Conservation (phyloP, 2,329 filamentous ascomycete genomes). For the Cladophialophora carrionii region DNA sequence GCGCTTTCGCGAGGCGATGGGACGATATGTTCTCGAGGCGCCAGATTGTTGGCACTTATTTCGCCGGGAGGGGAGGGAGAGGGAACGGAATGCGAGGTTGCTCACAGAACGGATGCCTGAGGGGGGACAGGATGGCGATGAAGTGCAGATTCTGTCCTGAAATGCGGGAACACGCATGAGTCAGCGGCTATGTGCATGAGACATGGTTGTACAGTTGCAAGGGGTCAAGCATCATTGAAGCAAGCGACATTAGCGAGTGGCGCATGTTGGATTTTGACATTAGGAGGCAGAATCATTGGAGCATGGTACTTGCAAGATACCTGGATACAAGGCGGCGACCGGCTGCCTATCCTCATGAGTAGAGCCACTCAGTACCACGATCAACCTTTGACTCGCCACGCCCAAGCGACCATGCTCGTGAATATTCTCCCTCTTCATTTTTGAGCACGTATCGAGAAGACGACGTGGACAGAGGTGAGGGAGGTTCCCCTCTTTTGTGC, state of each 20-base stretch:
- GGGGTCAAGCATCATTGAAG: neutral
- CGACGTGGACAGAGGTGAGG: neutral
- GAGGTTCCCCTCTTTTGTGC: neutral
- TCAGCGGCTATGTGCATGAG: neutral
- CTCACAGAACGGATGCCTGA: slow-evolving; percentile 8
- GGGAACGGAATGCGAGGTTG: slow-evolving; percentile 22
- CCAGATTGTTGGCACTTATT: slow-evolving; percentile 56
- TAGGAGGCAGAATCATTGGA: too few relatives aligned
- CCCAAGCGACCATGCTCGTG: neutral
- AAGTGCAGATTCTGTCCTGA: slow-evolving; percentile 28
- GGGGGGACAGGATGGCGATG: slow-evolving; percentile 26
- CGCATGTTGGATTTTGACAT: neutral
- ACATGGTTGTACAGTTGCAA: neutral
- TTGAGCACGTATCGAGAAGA: neutral
- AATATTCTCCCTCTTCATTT: neutral
- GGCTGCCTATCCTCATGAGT: neutral
- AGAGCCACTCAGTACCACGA: neutral
- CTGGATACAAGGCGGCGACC: neutral
- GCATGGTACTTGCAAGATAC: too few relatives aligned
- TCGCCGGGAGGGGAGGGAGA: slow-evolving; percentile 30
- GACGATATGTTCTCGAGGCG: slow-evolving; percentile 68
- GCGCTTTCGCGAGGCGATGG: slow-evolving; percentile 94
- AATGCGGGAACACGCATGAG: neutral
- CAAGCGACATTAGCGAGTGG: neutral
- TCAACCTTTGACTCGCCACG: neutral